These are phyloP conservation scores for Torulaspora indica DNA, from an alignment of 805 yeast genomes.

Conservation along the genomic window DNA sequence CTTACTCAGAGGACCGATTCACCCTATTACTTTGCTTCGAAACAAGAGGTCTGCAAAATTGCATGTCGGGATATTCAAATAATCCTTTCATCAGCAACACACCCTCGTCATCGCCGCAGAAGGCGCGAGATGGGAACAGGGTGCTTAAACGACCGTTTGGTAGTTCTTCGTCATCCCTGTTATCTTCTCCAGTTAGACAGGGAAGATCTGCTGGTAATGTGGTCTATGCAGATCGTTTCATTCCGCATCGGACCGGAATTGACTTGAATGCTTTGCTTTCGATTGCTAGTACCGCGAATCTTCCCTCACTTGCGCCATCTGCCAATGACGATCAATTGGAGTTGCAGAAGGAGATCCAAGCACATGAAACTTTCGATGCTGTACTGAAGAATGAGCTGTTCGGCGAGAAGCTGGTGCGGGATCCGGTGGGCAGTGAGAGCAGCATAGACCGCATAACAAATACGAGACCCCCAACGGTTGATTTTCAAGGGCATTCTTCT, in stretches of 20 bases:
- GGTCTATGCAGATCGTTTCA: constrained; percentile 75
- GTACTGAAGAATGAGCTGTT: constrained; percentile 85
- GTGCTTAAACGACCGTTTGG: constrained; percentile 23
- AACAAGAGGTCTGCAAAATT: neutral
- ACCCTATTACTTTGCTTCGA: neutral
- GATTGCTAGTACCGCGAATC: constrained; percentile 26
- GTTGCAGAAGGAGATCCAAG: constrained; percentile 67
- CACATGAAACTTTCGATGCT: constrained; percentile 80
- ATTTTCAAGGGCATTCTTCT: constrained; percentile 5
- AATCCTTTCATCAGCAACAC: constrained; percentile 36
- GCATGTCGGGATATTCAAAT: constrained; percentile 16
- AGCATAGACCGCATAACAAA: constrained; percentile 32
- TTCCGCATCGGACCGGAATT: constrained; percentile 82
- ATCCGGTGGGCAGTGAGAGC: constrained; percentile 31
- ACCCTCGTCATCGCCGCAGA: constrained; percentile 34
- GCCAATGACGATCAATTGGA: constrained; percentile 54
- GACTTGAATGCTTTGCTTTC: constrained; percentile 81
- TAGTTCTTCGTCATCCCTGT: constrained; percentile 20
- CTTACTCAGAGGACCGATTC: neutral
- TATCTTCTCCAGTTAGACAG: constrained; percentile 32
- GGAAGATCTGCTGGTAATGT: constrained; percentile 32
- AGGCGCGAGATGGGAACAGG: constrained; percentile 19
- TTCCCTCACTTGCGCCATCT: constrained; percentile 25
- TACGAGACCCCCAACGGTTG: constrained; percentile 30
- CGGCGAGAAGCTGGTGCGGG: constrained; percentile 72